Conservation (phyloP, 768 basidiomycete genomes). For the Termitomyces sp. region DNA sequence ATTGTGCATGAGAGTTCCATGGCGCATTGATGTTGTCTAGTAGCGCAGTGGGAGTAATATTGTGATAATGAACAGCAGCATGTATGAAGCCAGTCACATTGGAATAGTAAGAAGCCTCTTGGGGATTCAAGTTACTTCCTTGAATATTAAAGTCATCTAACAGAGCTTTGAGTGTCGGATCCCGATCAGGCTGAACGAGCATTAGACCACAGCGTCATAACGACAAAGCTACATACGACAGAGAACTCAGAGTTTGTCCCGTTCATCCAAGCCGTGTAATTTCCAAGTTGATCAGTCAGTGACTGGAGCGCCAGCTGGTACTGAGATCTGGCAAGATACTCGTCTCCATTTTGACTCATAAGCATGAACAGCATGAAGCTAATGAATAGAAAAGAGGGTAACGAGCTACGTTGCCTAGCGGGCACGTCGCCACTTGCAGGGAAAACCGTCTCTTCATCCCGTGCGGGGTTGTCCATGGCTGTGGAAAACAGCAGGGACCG, state of each 20-base stretch:
- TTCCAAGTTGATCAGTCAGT: constrained; percentile 56
- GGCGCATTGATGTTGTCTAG: constrained; percentile 30
- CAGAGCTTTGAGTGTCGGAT: constrained; percentile 38
- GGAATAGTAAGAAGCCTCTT: constrained; percentile 53
- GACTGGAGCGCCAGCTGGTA: constrained; percentile 61
- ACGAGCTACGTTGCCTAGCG: constrained; percentile 49
- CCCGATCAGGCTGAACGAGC: constrained; percentile 39
- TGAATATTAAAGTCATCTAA: constrained; percentile 43
- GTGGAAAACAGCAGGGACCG: constrained; percentile 5
- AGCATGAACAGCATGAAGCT: constrained; percentile 75
- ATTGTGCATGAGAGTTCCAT: constrained; percentile 49
- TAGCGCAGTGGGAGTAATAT: constrained; percentile 51
- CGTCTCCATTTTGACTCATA: constrained; percentile 69
- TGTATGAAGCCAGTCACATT: constrained; percentile 81
- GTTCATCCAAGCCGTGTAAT: constrained; percentile 74
- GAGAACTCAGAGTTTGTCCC: constrained; percentile 62
- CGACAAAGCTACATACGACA: constrained; percentile 34
- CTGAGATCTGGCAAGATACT: constrained; percentile 55
- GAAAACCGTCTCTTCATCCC: constrained; percentile 36
- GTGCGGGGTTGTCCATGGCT: constrained; percentile 22
- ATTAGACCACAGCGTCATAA: background rate
- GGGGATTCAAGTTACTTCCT: constrained; percentile 39
- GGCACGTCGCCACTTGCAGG: constrained; percentile 23
- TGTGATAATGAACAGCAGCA: constrained; percentile 55
- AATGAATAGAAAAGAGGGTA: constrained; percentile 72